phyloP scores from a whole-genome alignment of 2,329 filamentous ascomycete species.

The Botrytis sinoallii region DNA sequence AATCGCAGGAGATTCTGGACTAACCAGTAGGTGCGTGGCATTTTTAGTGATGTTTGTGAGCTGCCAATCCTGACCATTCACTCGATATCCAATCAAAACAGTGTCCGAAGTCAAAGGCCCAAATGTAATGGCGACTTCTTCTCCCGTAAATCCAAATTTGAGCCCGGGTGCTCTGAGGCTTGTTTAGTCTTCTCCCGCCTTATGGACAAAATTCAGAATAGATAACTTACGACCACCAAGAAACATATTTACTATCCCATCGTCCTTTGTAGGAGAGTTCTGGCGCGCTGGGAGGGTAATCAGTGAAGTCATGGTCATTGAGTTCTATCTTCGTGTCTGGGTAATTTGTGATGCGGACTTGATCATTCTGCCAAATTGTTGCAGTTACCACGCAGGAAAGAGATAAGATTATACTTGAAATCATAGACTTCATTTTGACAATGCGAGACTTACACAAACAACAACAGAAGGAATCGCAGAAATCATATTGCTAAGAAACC shows the following conservation, averaged over 20 bases:
- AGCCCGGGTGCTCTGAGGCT: constrained; percentile 39
- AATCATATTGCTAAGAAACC: background rate
- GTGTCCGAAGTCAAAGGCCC: constrained; percentile 33
- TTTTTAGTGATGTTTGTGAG: constrained; percentile 58
- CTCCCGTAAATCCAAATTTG: constrained; percentile 32
- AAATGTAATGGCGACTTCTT: constrained; percentile 30
- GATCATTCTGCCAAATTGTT: constrained; percentile 37
- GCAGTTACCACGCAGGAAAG: constrained; percentile 21
- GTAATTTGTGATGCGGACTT: constrained; percentile 43
- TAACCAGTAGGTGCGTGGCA: constrained; percentile 54
- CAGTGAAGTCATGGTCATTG: constrained; percentile 43
- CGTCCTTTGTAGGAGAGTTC: constrained; percentile 61
- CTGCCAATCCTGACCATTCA: constrained; percentile 56
- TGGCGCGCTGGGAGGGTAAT: constrained; percentile 49
- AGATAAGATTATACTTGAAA: constrained; percentile 8
- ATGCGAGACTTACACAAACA: background rate
- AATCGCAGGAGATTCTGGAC: constrained; percentile 44
- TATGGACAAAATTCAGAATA: background rate
- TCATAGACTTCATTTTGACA: constrained; percentile 22
- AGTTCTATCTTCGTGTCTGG: constrained; percentile 42
- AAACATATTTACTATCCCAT: constrained; percentile 59
- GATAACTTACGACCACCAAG: constrained; percentile 54
- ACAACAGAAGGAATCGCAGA: background rate
- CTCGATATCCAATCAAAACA: constrained; percentile 55
- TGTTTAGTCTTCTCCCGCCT: constrained; percentile 19